phyloP scores from a whole-genome alignment of 441 rosid genomes.

The Croton laevigatus region DNA sequence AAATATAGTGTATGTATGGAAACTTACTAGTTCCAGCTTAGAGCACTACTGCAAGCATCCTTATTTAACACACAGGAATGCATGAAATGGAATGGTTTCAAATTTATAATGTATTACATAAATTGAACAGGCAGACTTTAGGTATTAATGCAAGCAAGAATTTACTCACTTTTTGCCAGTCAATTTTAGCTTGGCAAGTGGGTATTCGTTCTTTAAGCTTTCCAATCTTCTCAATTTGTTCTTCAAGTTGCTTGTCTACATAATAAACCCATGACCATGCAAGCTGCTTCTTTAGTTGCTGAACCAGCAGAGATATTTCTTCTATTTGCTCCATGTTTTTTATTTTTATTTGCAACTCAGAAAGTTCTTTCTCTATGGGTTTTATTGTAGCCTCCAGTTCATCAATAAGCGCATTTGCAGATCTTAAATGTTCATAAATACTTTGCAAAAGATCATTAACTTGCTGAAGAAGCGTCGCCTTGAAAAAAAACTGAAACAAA shows the following conservation, averaged over 20 bases:
- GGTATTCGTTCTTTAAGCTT: conserved; percentile 78
- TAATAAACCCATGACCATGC: conserved; percentile 96
- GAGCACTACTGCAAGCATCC: background rate
- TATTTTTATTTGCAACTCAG: conserved; percentile 65
- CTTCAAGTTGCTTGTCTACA: conserved; percentile 64
- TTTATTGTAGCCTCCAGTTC: conserved; percentile 65
- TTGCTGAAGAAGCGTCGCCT: conserved; percentile 97
- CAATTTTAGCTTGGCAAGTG: conserved; percentile 80
- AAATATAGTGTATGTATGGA: background rate
- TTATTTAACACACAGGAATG: conserved; percentile 8
- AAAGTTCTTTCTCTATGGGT: conserved; percentile 73
- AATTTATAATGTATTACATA: background rate
- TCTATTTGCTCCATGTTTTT: conserved; percentile 83
- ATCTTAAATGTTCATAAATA: conserved; percentile 44
- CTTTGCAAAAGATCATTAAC: conserved; percentile 75
- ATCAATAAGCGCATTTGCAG: conserved; percentile 57
- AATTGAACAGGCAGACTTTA: background rate
- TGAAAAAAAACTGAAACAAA: conserved; percentile 73
- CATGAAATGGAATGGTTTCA: background rate
- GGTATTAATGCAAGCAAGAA: conserved; percentile 11
- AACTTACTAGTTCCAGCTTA: background rate
- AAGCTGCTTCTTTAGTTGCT: conserved; percentile 73
- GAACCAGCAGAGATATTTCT: conserved; percentile 62
- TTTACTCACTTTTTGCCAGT: conserved; percentile 55
- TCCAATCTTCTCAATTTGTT: conserved; percentile 47